Evolutionary conservation across 768 basidiomycete species (phyloP), one percentile per base, ranked within the genome.

Genomic region (Clavulina sp.): DNA sequence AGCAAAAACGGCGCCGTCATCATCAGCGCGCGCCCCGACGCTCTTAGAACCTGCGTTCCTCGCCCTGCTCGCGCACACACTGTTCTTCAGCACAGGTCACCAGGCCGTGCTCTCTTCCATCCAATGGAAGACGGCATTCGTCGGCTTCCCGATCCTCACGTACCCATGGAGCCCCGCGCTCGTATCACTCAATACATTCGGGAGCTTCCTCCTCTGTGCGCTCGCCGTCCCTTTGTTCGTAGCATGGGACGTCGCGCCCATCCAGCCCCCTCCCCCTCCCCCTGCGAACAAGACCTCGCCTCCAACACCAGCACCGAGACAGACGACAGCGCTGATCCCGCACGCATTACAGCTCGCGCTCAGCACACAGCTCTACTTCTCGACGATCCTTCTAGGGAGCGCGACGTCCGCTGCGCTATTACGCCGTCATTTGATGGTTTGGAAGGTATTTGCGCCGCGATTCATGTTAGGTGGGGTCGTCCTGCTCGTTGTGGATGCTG

Each of bases 401-500:
- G 80, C 86, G 2, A 63, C 76, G 4, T 78, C 78, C 52, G 79
- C 86, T 0, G 83, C 87, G 5, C 74, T 78, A 58, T 65, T 92
- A 49, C 66, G 89, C 56, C 63, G 89, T 41, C 91, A 96, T 62
- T 64, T 95, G 57, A 95, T 95, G 91, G 91, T 96, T 23, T 99
- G 95, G 95, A 96, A 97, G 67, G 81, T 97, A 3, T 99, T 96
- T 60, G 93, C 92, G 33, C 95, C 95, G 56, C 68, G 93, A 56
- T 95, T 92, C 62, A 92, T 96, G 81, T 62, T 75, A 16, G 84
- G 74, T 0, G 86, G 75, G 0, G 59, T 77, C 3, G 73, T 73
- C 28, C 62, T 93, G 32, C 38, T 87, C 3, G 74, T 74, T 1
- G 76, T 86, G 2, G 93, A 97, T 65, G 32, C 80, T 0, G 81